Percentiles rank a stretch among this genome's conserved stretches.
Evolutionary conservation across 495 filamentous ascomycete genomes (phyloP).

Genomic region (Xeromyces bisporus): DNA sequence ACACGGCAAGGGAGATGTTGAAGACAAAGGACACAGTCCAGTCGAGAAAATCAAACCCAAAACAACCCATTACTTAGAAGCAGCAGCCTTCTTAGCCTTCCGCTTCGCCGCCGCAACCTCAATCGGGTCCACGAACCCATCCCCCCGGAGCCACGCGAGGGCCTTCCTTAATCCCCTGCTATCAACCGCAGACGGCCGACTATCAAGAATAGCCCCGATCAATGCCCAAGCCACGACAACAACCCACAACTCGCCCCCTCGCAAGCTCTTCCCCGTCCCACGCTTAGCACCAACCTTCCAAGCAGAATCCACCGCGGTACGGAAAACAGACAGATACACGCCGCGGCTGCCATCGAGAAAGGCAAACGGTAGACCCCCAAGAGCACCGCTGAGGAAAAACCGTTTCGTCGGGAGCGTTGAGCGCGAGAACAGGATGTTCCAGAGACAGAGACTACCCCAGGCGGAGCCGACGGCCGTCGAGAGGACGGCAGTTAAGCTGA

Average conservation of each 20-base stretch:
- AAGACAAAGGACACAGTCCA: background rate
- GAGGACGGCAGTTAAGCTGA: conserved; percentile 55
- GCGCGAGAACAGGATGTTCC: conserved; percentile 61
- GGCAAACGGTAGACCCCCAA: conserved; percentile 65
- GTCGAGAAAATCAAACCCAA: too few species aligned
- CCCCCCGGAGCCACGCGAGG: conserved; percentile 57
- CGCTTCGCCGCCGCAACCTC: conserved; percentile 13
- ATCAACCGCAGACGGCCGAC: conserved; percentile 45
- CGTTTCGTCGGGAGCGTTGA: conserved; percentile 60
- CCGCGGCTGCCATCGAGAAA: conserved; percentile 48
- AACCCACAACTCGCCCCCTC: conserved; percentile 65
- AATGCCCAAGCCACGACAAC: conserved; percentile 62
- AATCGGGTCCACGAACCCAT: conserved; percentile 39
- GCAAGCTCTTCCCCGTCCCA: conserved; percentile 64
- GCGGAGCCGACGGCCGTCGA: conserved; percentile 61
- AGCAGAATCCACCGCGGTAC: conserved; percentile 55
- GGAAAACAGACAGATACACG: conserved; percentile 50
- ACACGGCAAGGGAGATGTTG: background rate
- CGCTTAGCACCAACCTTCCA: conserved; percentile 88
- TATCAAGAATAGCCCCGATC: conserved; percentile 64
- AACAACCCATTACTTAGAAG: background rate
- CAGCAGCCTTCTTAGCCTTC: conserved; percentile 14
- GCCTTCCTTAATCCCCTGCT: conserved; percentile 54
- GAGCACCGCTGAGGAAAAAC: conserved; percentile 73
- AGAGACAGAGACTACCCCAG: conserved; percentile 80